phyloP scores from a whole-genome alignment of 139 green algal genomes.

The Micractinium conductrix region DNA sequence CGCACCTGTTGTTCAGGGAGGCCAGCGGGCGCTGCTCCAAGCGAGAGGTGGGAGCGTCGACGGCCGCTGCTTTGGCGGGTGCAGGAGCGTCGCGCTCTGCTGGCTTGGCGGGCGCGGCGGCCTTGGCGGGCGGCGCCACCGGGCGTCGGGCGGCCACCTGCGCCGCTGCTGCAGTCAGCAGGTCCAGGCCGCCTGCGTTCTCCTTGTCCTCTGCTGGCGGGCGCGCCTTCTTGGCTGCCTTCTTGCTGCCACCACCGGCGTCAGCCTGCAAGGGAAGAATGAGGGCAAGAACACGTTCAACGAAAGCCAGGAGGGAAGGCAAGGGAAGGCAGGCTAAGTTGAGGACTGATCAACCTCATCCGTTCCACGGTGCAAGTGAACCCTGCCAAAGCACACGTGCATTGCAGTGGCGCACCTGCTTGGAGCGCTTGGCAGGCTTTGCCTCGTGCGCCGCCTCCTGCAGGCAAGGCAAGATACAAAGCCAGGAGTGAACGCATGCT shows the following conservation, averaged over 20 bases:
- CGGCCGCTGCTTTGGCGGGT: neutral
- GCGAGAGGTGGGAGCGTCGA: neutral
- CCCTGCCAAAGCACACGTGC: no score
- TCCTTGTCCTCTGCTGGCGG: neutral
- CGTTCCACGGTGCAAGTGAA: no score
- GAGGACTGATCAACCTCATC: no score
- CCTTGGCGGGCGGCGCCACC: neutral
- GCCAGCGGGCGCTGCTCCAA: conserved; percentile 21
- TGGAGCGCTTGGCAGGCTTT: neutral
- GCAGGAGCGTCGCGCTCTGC: neutral
- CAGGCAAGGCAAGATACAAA: neutral
- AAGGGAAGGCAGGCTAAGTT: no score
- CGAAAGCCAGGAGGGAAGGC: no score
- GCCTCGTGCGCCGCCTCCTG: neutral
- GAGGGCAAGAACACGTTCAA: no score
- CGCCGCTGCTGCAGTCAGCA: conserved; percentile 3
- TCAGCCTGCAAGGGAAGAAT: neutral
- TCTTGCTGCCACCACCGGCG: neutral
- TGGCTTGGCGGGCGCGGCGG: neutral
- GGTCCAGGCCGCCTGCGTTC: neutral
- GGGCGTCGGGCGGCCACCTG: neutral
- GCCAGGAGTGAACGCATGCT: no score
- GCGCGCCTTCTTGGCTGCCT: neutral
- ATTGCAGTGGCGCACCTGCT: no score
- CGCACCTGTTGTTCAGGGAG: conserved; percentile 10